Evolutionary conservation across 2,329 filamentous ascomycete species (phyloP).

Genomic region (Malbranchea cinnamomea): DNA sequence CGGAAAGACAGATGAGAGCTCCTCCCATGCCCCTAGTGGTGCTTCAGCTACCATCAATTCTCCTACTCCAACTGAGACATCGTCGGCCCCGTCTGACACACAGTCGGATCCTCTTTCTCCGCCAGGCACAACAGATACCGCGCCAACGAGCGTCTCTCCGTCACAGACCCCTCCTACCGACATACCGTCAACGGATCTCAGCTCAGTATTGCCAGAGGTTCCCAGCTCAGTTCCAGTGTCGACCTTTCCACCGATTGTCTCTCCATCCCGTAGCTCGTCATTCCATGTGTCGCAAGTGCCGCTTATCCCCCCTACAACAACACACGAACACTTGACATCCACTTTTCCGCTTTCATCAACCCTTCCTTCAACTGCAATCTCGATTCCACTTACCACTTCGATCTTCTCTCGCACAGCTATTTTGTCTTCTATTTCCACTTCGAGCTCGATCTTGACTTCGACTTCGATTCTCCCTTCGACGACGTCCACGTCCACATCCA

Average conservation of each 20-base stretch:
- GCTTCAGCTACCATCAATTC: too few species aligned
- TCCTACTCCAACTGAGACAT: too few species aligned
- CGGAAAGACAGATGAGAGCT: too few species aligned
- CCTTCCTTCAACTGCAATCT: conserved; percentile 1
- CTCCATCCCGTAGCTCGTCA: background rate
- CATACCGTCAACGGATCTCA: background rate
- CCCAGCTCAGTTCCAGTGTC: background rate
- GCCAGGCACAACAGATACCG: too few species aligned
- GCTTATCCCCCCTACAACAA: too few species aligned
- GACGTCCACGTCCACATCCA: conserved; percentile 1
- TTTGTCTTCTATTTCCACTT: conserved; percentile 6
- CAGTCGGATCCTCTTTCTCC: too few species aligned
- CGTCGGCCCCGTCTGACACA: too few species aligned
- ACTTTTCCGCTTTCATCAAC: conserved; percentile 1
- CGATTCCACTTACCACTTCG: conserved; percentile 2
- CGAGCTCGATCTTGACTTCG: conserved; percentile 3
- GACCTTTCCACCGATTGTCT: background rate
- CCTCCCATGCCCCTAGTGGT: too few species aligned
- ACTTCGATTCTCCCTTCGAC: conserved; percentile 5
- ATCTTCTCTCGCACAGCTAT: conserved; percentile 4
- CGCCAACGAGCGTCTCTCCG: too few species aligned
- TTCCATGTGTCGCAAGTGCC: background rate
- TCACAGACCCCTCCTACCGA: too few species aligned
- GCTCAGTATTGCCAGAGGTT: background rate
- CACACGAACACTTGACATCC: background rate